phyloP scores from a whole-genome alignment of 2,329 filamentous ascomycete genomes.

The Botrytis hyacinthi region DNA sequence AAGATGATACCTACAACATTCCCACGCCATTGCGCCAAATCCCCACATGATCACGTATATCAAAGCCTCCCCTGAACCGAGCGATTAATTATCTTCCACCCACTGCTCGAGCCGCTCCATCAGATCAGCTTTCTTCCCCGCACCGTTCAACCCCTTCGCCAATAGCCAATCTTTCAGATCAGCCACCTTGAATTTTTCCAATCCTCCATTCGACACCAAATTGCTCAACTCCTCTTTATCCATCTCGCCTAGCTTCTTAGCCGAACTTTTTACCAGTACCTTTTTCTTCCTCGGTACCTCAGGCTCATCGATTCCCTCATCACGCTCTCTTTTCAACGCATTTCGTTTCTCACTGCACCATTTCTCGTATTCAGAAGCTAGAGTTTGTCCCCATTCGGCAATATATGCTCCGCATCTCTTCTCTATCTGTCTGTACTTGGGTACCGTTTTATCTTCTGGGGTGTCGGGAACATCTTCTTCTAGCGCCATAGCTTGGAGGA shows the following conservation, averaged over 20 bases:
- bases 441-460: conserved; percentile 72
- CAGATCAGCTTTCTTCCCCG: conserved; percentile 17
- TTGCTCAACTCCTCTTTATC: conserved; percentile 12
- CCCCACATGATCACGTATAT: background rate
- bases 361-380: conserved; percentile 50
- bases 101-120: conserved; percentile 14
- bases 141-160: background rate
- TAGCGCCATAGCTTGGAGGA: conserved; percentile 85
- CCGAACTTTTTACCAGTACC: background rate
- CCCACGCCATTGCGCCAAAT: background rate
- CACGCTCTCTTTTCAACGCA: conserved; percentile 4
- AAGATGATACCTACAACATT: background rate
- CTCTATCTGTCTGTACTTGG: conserved; percentile 76
- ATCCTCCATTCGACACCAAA: conserved; percentile 4
- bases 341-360: background rate
- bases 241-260: conserved; percentile 15
- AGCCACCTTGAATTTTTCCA: conserved; percentile 18
- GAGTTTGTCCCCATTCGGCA: conserved; percentile 68
- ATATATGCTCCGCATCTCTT: conserved; percentile 82
- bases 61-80: background rate
- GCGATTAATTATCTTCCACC: conserved; percentile 4
- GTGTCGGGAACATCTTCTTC: conserved; percentile 83
- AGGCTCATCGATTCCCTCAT: background rate
- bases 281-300: conserved; percentile 14
- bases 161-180: conserved; percentile 19